Conservation (phyloP, 106 monocot species). For the Acanthochlamys bracteata region DNA sequence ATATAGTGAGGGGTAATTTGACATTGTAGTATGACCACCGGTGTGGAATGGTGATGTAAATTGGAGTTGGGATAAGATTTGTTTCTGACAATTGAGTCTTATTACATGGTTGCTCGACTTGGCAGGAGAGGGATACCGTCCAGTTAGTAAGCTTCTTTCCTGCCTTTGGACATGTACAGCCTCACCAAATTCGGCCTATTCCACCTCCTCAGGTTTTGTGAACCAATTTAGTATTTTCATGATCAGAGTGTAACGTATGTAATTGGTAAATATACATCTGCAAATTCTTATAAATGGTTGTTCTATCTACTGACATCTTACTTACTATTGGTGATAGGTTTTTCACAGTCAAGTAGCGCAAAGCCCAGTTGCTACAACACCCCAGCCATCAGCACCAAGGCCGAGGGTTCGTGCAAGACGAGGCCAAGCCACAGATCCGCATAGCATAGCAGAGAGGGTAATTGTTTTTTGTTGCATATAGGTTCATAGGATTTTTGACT, state of each 20-base stretch:
- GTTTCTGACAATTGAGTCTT: neutral
- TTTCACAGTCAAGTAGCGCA: slow-evolving; percentile 63
- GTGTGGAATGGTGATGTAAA: neutral
- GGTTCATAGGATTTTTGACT: neutral
- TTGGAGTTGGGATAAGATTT: neutral
- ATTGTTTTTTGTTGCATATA: neutral
- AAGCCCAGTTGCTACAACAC: slow-evolving; percentile 22
- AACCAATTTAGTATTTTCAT: neutral
- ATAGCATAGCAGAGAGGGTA: slow-evolving; percentile 94
- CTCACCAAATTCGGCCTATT: slow-evolving; percentile 53
- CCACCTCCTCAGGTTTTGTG: slow-evolving; percentile 29
- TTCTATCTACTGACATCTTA: no score
- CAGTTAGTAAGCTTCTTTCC: slow-evolving; percentile 57
- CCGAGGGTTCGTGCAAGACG: slow-evolving; percentile 91
- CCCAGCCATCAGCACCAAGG: slow-evolving; percentile 81
- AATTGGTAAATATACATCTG: no score
- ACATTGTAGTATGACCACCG: neutral
- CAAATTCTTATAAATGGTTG: no score
- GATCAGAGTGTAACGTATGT: neutral
- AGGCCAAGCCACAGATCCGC: slow-evolving; percentile 95
- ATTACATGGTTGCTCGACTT: neutral
- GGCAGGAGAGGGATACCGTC: slow-evolving; percentile 40
- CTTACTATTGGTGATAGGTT: slow-evolving; percentile 15
- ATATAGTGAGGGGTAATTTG: neutral
- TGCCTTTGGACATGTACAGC: slow-evolving; percentile 51